phyloP scores from a whole-genome alignment of 2,329 filamentous ascomycete species.

The Dactylellina sp. region DNA sequence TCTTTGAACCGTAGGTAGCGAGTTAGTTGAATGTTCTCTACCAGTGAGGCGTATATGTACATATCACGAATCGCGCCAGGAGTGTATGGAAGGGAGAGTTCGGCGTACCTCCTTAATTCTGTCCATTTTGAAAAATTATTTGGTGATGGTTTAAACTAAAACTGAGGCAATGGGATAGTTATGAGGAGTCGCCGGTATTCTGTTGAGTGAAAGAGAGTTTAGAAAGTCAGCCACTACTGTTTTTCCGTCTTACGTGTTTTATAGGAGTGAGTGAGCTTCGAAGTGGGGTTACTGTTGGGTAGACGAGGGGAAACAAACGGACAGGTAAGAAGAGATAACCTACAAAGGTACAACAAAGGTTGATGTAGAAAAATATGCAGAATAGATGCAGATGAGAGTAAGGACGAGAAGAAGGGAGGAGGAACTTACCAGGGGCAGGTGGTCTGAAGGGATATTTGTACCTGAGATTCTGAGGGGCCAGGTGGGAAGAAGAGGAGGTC shows the following conservation, averaged over 20 bases:
- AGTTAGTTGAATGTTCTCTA: slow-evolving; percentile 60
- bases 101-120: slow-evolving; percentile 61
- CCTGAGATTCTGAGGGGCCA: slow-evolving; percentile 7
- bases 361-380: slow-evolving; percentile 2
- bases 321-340: not conserved
- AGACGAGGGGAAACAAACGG: slow-evolving; percentile 33
- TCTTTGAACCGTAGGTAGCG: slow-evolving; percentile 82
- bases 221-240: slow-evolving; percentile 41
- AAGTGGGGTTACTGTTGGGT: slow-evolving; percentile 31
- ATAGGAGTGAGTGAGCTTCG: slow-evolving; percentile 18
- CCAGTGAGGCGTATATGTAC: not conserved
- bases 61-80: no score
- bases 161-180: slow-evolving; percentile 51
- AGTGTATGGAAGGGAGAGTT: no score
- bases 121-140: slow-evolving; percentile 57
- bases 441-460: slow-evolving; percentile 12
- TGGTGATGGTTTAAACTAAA: slow-evolving; percentile 11
- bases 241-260: slow-evolving; percentile 35
- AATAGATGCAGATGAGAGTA: not conserved
- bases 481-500: slow-evolving; percentile 19
- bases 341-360: not conserved
- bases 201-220: slow-evolving; percentile 61
- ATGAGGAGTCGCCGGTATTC: slow-evolving; percentile 59
- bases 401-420: slow-evolving; percentile 7
- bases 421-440: slow-evolving; percentile 18